phyloP scores from a whole-genome alignment of 2,329 filamentous ascomycete genomes.

The Xenoacremonium recifei region DNA sequence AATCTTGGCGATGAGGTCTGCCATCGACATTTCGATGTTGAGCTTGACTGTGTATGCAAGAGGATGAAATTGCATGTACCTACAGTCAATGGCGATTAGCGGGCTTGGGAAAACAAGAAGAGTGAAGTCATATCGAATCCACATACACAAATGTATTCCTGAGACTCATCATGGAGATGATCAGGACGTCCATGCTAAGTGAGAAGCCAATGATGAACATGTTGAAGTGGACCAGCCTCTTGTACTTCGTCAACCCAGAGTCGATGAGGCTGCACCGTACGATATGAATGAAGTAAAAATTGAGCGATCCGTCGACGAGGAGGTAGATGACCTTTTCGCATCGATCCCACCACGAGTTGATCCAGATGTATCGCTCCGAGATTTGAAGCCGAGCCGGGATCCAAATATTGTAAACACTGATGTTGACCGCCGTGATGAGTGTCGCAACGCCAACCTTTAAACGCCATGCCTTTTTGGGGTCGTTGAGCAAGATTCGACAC shows the following conservation, averaged over 20 bases:
- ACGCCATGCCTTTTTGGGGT: conserved; percentile 13
- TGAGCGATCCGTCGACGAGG: conserved; percentile 20
- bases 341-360: conserved; percentile 26
- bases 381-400: conserved; percentile 24
- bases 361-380: conserved; percentile 20
- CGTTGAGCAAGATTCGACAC: conserved; percentile 21
- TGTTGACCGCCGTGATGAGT: conserved; percentile 25
- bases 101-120: no score
- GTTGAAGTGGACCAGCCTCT: conserved; percentile 23
- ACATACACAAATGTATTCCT: conserved; percentile 26
- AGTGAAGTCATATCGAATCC: no score
- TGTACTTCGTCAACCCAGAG: conserved; percentile 22
- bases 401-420: conserved; percentile 26
- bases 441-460: conserved; percentile 19
- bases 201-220: conserved; percentile 28
- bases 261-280: conserved; percentile 19
- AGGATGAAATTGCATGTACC: conserved; percentile 50
- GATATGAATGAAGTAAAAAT: conserved; percentile 25
- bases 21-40: conserved; percentile 55
- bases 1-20: conserved; percentile 46
- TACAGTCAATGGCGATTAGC: conserved; percentile 2
- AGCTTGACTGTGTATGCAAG: conserved; percentile 53
- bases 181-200: conserved; percentile 25
- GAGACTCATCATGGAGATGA: conserved; percentile 28
- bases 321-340: conserved; percentile 29